These are phyloP conservation scores for Hyaloperonospora brassicae DNA, from an alignment of 352 stramenopile species.

Conservation along the genomic window DNA sequence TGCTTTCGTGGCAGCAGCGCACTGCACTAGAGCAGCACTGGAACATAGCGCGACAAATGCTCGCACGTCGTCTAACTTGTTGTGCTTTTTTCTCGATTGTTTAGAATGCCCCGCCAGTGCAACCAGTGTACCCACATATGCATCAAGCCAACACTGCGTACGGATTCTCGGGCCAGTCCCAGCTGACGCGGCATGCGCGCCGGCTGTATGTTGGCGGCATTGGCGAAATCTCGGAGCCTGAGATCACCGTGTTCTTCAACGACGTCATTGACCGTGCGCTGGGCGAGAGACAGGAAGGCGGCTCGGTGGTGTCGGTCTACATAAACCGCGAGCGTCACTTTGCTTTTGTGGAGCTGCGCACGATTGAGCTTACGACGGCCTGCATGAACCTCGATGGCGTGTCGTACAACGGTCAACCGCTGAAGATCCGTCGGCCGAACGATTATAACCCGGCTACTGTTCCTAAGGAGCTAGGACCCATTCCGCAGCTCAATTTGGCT, in stretches of 20 bases:
- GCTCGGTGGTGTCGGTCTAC: constrained; percentile 86
- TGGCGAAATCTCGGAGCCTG: constrained; percentile 68
- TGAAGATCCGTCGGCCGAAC: constrained; percentile 96
- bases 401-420: constrained; percentile 87
- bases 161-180: constrained; percentile 37
- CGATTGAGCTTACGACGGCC: constrained; percentile 93
- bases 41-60: constrained; percentile 12
- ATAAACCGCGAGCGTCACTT: constrained; percentile 96
- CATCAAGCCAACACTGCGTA: constrained; percentile 15
- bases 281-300: constrained; percentile 62
- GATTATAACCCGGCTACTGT: constrained; percentile 93
- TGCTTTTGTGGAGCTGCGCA: constrained; percentile 96
- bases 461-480: constrained; percentile 77
- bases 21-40: constrained; percentile 16
- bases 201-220: constrained; percentile 95
- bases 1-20: constrained; percentile 18
- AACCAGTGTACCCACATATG: constrained; percentile 19
- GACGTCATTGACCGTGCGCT: constrained; percentile 85
- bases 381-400: constrained; percentile 95
- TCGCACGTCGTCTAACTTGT: constrained; percentile 24
- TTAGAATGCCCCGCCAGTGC: constrained; percentile 16
- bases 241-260: constrained; percentile 90
- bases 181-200: constrained; percentile 93
- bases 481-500: constrained; percentile 83
- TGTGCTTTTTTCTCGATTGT: constrained; percentile 17